A percentile compares a stretch with the other conserved stretches of the same genome.
phyloP scores from a whole-genome alignment of 371 early-diverging fungal genomes.

The Encephalitozoon cuniculi region DNA sequence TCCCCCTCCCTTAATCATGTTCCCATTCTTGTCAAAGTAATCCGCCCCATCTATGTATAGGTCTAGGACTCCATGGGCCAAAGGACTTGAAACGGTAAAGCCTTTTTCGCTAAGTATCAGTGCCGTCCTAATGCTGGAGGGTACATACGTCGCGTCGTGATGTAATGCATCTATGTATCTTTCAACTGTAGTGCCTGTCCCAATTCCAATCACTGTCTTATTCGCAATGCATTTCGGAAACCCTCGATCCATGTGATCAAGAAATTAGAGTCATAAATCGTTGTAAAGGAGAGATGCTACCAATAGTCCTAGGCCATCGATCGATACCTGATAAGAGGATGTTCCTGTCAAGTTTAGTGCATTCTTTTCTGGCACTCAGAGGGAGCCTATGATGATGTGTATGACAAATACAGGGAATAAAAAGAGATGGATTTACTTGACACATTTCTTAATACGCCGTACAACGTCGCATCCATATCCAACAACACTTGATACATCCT shows the following conservation, averaged over 20 bases:
- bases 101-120: not conserved
- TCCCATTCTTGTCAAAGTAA: conserved; percentile 42
- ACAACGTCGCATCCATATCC: conserved; percentile 23
- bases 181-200: conserved; percentile 49
- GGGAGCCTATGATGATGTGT: too few species aligned
- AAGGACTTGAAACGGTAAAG: not conserved
- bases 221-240: conserved; percentile 7
- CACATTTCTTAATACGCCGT: conserved; percentile 23
- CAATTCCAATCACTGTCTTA: conserved; percentile 42
- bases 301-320: not conserved
- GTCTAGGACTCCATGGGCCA: conserved; percentile 28
- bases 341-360: not conserved
- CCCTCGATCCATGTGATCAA: not conserved
- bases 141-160: not conserved
- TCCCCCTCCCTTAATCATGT: conserved; percentile 57
- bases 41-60: conserved; percentile 60
- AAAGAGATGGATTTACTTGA: conserved; percentile 14
- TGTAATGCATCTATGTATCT: conserved; percentile 18
- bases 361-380: not conserved
- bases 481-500: conserved; percentile 69
- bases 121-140: conserved; percentile 18
- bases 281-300: not conserved
- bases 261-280: not conserved
- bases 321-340: not conserved
- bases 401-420: too few species aligned